Base-by-base conservation (phyloP, 805 yeast genomes). In the Wickerhamomyces alni region DNA sequence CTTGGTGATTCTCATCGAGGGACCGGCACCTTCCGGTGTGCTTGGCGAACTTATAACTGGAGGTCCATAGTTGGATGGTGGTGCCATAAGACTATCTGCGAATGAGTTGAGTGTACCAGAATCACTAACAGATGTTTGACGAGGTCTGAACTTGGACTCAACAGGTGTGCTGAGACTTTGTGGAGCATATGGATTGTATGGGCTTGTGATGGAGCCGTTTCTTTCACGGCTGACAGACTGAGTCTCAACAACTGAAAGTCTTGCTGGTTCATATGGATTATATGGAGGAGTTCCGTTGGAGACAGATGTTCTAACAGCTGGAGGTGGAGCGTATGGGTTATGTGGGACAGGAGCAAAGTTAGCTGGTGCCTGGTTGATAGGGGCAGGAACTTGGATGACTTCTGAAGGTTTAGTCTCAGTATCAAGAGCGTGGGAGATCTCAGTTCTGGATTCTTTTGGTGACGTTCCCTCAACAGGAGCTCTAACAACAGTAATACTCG, bases 1-100 rank as follows among this genome's bases (percentile, higher is more conserved):
- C 2, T 45, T 45, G 5, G 48, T 52, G 38, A 50, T 45, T 16
- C 40, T 49, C 11, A 54, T 46, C 13, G 61, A 54, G 19, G 63
- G 61, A 27, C 17, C 18, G 2, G 44, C 44, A 5, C 33, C 35
- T 2, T 25, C 33, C 7, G 56, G 43, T 8, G 47, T 36, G 11
- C 46, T 37, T 36, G 53, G 51, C 32, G 30, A 25, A 22, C 35
- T 15, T 27, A 38, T 25, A 17, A 17, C n/a, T 24, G 47, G 35
- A 6, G 47, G 45, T 34, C 38, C 46, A 36, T 43, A 45, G 4
- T 32, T 45, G 3, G 48, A 45, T 8, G 33, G 15, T 24, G n/a
- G n/a, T n/a, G n/a, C 29, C 27, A 4, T 41, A 38, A 12, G 42
- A 32, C 5, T 7, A 5, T 19, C 17, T 13, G 8, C 9, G 17